Conservation (phyloP, 129 eudicot genomes). For the Ambrosia trifida region DNA sequence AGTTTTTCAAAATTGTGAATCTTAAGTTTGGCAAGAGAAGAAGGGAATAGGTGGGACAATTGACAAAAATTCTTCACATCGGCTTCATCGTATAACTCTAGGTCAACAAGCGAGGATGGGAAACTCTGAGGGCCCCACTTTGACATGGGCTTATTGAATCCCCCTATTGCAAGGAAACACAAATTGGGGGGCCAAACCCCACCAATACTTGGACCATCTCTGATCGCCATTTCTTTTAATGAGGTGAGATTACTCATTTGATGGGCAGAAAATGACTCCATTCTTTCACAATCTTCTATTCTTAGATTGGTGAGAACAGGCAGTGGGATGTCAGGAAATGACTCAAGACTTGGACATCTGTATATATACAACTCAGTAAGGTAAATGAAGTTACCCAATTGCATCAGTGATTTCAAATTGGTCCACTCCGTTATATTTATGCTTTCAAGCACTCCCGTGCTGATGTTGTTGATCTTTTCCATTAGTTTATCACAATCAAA, state of each 20-base stretch:
- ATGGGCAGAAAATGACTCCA: too few species aligned
- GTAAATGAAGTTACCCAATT: background rate
- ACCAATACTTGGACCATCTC: background rate
- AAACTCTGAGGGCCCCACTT: too few species aligned
- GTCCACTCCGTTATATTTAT: too few species aligned
- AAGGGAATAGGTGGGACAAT: too few species aligned
- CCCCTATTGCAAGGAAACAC: too few species aligned
- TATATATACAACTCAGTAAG: background rate
- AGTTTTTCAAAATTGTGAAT: background rate
- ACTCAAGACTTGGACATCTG: background rate
- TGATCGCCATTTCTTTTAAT: background rate
- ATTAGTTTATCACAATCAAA: too few species aligned
- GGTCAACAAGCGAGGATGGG: background rate
- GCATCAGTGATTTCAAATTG: background rate
- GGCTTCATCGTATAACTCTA: background rate
- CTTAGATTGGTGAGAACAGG: too few species aligned
- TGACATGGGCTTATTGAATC: too few species aligned
- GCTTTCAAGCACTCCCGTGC: too few species aligned
- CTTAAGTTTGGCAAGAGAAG: background rate
- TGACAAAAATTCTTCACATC: too few species aligned
- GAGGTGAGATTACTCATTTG: background rate
- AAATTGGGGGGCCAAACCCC: slow-evolving; percentile 11
- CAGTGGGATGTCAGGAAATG: background rate
- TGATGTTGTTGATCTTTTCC: too few species aligned
- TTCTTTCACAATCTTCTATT: too few species aligned